Conservation (phyloP, 2,329 filamentous ascomycete genomes). For the Calonectria fujianensis region DNA sequence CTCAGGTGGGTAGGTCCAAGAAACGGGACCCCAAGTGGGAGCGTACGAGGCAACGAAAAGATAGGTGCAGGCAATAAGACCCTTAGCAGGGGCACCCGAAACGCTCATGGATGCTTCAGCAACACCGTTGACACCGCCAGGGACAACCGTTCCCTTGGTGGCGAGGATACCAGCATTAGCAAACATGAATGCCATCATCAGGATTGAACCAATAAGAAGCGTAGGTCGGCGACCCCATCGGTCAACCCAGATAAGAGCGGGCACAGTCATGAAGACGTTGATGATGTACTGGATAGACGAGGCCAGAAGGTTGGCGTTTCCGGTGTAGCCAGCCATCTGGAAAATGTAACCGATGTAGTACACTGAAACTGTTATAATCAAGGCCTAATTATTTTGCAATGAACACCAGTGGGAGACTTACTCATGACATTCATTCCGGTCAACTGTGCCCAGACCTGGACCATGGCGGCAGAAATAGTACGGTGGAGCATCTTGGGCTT, state of each 20-base stretch:
- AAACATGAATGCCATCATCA: constrained; percentile 78
- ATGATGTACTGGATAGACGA: constrained; percentile 79
- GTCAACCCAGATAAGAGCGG: constrained; percentile 84
- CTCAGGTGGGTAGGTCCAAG: constrained; percentile 76
- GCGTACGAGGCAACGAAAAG: constrained; percentile 74
- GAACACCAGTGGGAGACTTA: constrained; percentile 54
- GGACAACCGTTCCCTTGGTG: constrained; percentile 64
- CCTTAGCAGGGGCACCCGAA: constrained; percentile 69
- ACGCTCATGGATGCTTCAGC: constrained; percentile 69
- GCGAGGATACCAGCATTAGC: constrained; percentile 73
- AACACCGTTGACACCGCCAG: constrained; percentile 68
- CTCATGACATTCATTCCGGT: constrained; percentile 76
- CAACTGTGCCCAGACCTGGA: constrained; percentile 75
- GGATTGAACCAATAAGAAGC: constrained; percentile 78
- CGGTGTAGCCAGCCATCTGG: constrained; percentile 62
- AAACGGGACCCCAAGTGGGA: constrained; percentile 68
- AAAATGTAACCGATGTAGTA: constrained; percentile 75
- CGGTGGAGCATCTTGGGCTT: constrained; percentile 78
- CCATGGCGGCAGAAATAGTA: constrained; percentile 70
- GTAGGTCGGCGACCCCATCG: constrained; percentile 83
- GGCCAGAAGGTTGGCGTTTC: constrained; percentile 71
- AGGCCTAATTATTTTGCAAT: background rate
- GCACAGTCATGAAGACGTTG: constrained; percentile 87
- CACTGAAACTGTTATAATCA: constrained; percentile 59
- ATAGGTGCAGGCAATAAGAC: constrained; percentile 80